Evolutionary conservation across 2,329 filamentous ascomycete species (phyloP).

Genomic region (Exophiala oligosperma): DNA sequence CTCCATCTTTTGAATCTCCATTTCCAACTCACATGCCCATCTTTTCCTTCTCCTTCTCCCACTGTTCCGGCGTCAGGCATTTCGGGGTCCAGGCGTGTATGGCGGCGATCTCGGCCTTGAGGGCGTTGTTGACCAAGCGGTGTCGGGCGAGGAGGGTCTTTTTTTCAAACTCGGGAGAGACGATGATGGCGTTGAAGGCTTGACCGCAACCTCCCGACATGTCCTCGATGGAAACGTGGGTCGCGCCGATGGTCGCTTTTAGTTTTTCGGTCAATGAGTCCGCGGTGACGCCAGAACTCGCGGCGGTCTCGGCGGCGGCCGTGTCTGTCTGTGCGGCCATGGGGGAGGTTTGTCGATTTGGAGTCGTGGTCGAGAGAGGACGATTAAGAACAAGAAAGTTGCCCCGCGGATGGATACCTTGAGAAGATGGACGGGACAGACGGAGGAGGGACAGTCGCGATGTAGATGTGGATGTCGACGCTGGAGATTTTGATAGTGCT

Average conservation of each 20-base stretch:
- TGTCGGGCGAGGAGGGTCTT: conserved; percentile 80
- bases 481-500: conserved; percentile 4
- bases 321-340: conserved; percentile 37
- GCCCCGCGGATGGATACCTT: no score
- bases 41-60: conserved; percentile 64
- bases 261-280: conserved; percentile 69
- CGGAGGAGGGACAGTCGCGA: background rate
- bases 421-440: background rate
- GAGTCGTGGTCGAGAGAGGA: background rate
- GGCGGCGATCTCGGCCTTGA: conserved; percentile 83
- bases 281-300: conserved; percentile 68
- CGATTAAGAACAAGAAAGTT: no score
- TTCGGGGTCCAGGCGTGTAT: conserved; percentile 96
- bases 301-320: conserved; percentile 36
- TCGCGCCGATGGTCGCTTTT: conserved; percentile 67
- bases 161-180: conserved; percentile 68
- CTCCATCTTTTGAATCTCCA: no score
- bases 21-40: conserved; percentile 11
- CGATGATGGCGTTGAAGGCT: conserved; percentile 69
- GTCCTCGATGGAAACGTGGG: conserved; percentile 84
- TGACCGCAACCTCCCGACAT: conserved; percentile 79
- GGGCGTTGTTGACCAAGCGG: conserved; percentile 76
- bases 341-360: background rate
- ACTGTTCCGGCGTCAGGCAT: conserved; percentile 89
- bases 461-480: conserved; percentile 16